These are phyloP conservation scores for Phaffomyces thermotolerans DNA, from an alignment of 805 yeast genomes.

Conservation along the genomic window DNA sequence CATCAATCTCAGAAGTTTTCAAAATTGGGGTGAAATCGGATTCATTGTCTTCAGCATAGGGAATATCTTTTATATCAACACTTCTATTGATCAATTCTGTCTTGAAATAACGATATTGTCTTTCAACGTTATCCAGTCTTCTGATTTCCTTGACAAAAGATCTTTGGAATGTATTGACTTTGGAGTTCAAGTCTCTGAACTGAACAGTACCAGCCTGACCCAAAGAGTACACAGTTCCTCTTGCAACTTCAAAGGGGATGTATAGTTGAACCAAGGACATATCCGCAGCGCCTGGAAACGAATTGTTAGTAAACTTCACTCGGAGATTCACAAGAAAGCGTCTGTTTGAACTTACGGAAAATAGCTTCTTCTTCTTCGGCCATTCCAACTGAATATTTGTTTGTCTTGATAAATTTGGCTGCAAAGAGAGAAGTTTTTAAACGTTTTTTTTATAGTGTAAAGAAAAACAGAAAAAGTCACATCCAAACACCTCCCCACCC, in stretches of 20 bases:
- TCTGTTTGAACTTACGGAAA: constrained; percentile 28
- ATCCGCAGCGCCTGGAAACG: constrained; percentile 71
- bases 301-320: constrained; percentile 7
- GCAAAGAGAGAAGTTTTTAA: background rate
- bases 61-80: constrained; percentile 29
- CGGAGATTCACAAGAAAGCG: background rate
- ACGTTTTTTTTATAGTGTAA: background rate
- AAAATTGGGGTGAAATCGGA: constrained; percentile 22
- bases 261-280: constrained; percentile 93
- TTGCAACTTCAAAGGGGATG: constrained; percentile 83
- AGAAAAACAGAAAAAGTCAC: background rate
- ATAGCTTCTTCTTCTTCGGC: constrained; percentile 33
- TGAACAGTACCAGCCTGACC: constrained; percentile 86
- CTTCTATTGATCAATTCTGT: constrained; percentile 42
- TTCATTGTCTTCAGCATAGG: constrained; percentile 24
- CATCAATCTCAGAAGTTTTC: constrained; percentile 41
- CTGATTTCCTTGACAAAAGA: constrained; percentile 86
- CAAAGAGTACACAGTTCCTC: constrained; percentile 76
- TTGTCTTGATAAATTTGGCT: background rate
- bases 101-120: constrained; percentile 64
- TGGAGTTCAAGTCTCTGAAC: constrained; percentile 82
- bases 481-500: background rate
- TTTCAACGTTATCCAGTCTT: constrained; percentile 73
- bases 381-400: background rate
- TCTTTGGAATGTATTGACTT: constrained; percentile 81